phyloP scores from a whole-genome alignment of 2,329 filamentous ascomycete species.

The Fusarium anguioides region DNA sequence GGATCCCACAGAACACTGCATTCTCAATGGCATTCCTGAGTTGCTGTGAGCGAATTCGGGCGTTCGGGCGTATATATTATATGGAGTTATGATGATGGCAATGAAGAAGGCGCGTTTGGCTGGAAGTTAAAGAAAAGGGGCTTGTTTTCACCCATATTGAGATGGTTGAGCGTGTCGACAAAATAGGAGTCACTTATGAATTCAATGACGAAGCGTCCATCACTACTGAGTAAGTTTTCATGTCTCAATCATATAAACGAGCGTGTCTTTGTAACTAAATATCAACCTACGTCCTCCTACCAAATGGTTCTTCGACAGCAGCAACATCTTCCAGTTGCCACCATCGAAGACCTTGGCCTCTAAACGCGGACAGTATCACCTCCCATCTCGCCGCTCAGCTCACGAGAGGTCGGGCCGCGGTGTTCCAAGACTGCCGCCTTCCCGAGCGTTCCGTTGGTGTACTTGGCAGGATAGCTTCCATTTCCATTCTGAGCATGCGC shows the following conservation, averaged over 20 bases:
- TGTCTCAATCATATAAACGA: constrained; percentile 15
- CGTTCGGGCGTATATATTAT: constrained; percentile 6
- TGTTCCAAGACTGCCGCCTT: constrained; percentile 46
- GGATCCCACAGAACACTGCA: background rate
- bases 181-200: constrained; percentile 5
- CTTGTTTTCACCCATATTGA: background rate
- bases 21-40: background rate
- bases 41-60: background rate
- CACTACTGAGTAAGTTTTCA: constrained; percentile 6
- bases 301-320: constrained; percentile 25
- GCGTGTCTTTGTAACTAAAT: constrained; percentile 4
- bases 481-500: constrained; percentile 31
- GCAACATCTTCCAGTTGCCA: constrained; percentile 17
- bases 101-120: background rate
- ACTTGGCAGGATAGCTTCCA: constrained; percentile 17
- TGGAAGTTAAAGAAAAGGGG: background rate
- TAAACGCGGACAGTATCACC: constrained; percentile 62
- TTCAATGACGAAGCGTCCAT: constrained; percentile 8
- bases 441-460: constrained; percentile 41
- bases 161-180: background rate
- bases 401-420: constrained; percentile 63
- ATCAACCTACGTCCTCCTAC: background rate
- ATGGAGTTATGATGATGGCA: background rate
- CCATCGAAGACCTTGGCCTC: constrained; percentile 14
- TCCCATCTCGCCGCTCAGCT: constrained; percentile 71